Conservation (phyloP, 2,329 filamentous ascomycete genomes). For the Akanthomyces muscarius region DNA sequence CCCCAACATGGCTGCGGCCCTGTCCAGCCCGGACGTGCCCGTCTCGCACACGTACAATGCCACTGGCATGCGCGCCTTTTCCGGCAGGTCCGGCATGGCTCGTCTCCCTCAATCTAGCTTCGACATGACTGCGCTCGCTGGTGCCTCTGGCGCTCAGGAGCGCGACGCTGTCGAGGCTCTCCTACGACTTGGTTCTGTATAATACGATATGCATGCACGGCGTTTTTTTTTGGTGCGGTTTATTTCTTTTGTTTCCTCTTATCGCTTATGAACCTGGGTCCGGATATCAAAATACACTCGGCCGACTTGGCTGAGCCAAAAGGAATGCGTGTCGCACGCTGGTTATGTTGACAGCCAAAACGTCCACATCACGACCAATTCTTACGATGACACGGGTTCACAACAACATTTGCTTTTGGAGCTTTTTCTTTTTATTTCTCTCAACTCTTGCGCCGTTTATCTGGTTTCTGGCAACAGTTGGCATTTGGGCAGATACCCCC, state of each 20-base stretch:
- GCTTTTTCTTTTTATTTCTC: neutral
- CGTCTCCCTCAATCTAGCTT: slow-evolving; percentile 50
- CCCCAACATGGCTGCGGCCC: slow-evolving; percentile 51
- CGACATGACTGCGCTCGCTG: slow-evolving; percentile 48
- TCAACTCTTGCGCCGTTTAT: slow-evolving; percentile 4
- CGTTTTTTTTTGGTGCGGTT: slow-evolving; percentile 37
- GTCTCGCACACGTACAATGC: slow-evolving; percentile 46
- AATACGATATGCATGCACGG: slow-evolving; percentile 53
- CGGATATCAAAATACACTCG: slow-evolving; percentile 21
- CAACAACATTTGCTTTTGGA: slow-evolving; percentile 1
- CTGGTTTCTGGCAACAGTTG: slow-evolving; percentile 10
- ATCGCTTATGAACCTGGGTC: slow-evolving; percentile 20
- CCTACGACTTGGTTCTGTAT: slow-evolving; percentile 75
- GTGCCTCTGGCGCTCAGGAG: slow-evolving; percentile 65
- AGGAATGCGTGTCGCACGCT: slow-evolving; percentile 26
- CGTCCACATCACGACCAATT: slow-evolving; percentile 2
- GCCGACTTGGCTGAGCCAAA: slow-evolving; percentile 27
- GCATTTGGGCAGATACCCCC: slow-evolving; percentile 19
- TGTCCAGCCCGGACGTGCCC: slow-evolving; percentile 35
- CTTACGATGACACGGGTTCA: slow-evolving; percentile 15
- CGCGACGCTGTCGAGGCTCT: slow-evolving; percentile 78
- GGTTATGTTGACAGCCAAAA: slow-evolving; percentile 10
- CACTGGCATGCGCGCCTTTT: slow-evolving; percentile 46
- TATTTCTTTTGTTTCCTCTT: slow-evolving; percentile 16
- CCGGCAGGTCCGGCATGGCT: slow-evolving; percentile 49